Evolutionary conservation across 108 stramenopile genomes (phyloP), one percentile per base, ranked within the genome.

Genomic region (Mediolabrus comicus): DNA sequence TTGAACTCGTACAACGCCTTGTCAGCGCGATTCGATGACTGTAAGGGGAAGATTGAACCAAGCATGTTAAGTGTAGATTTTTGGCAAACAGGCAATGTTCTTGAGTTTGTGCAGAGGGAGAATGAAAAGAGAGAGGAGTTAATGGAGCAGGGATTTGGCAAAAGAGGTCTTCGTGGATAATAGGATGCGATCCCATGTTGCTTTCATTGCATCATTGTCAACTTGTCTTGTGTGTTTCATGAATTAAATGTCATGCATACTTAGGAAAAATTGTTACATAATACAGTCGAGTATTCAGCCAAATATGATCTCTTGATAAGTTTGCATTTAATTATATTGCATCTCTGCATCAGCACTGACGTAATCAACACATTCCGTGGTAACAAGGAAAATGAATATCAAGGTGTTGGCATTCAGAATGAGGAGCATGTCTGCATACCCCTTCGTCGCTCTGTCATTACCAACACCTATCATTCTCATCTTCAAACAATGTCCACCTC

Each of bases 51-150:
- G 12, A 34, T 39, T 67, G 57, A 30, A 34, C 69, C 62, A 33
- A 87, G 82, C 63, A 43, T 84, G n/a, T 22, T 90, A 0, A 66
- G 67, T 0, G 69, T 84, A 8, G 86, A 90, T 31, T 90, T 85
- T 55, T 90, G 89, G 89, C 58, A 67, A 38, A 54, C 69, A 19
- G 89, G 89, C 7, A 77, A 82, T 29, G 55, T 83, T 11, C 66
- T 81, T 11, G 71, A 79, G 27, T 52, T 84, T 32, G 79, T 79
- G 14, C 80, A 75, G 46, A 76, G 80, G 52, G 71, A 71, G 51
- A 89, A 89, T 64, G 26, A 73, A 28, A 59, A 43, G 12, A 72
- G 61, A 46, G 59, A 27, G 34, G 67, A 65, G 16, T 25, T 67
- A 2, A 33, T 49, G 46, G 22, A 49, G 46, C 8, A 22, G 19